phyloP scores from a whole-genome alignment of 2,329 filamentous ascomycete genomes.

The Ophioceras dolichostomum region DNA sequence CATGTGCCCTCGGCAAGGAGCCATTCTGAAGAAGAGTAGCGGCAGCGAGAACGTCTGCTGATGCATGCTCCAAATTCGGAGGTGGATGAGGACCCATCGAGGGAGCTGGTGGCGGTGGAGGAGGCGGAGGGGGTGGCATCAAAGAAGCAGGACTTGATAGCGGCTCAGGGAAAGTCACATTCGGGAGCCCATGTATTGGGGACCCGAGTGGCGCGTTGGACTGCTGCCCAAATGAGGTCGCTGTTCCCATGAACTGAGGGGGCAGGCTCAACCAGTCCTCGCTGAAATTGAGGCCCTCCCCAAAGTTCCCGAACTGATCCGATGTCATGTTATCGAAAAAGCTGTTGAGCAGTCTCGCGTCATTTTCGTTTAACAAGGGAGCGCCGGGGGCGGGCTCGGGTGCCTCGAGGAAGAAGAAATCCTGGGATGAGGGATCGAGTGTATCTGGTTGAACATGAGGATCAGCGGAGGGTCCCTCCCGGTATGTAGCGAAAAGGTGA shows the following conservation, averaged over 20 bases:
- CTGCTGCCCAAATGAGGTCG: constrained; percentile 49
- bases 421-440: constrained; percentile 29
- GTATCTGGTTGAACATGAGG: constrained; percentile 28
- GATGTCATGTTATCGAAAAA: constrained; percentile 45
- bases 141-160: constrained; percentile 10
- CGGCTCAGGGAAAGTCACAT: constrained; percentile 13
- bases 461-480: neutral
- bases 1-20: constrained; percentile 14
- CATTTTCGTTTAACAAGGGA: constrained; percentile 19
- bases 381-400: constrained; percentile 53
- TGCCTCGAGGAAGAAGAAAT: constrained; percentile 34
- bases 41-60: constrained; percentile 46
- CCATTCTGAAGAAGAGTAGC: constrained; percentile 38
- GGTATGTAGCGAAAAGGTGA: constrained; percentile 9
- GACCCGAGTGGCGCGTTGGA: constrained; percentile 17
- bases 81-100: constrained; percentile 7
- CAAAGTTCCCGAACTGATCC: constrained; percentile 37
- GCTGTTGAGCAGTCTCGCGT: constrained; percentile 25
- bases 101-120: neutral
- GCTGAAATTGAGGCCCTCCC: constrained; percentile 36
- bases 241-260: constrained; percentile 52
- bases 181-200: constrained; percentile 13
- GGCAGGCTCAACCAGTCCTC: constrained; percentile 47
- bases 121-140: constrained; percentile 9
- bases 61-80: constrained; percentile 18